Evolutionary conservation across 768 basidiomycete species (phyloP).

Genomic region (Coprinellus micaceus): DNA sequence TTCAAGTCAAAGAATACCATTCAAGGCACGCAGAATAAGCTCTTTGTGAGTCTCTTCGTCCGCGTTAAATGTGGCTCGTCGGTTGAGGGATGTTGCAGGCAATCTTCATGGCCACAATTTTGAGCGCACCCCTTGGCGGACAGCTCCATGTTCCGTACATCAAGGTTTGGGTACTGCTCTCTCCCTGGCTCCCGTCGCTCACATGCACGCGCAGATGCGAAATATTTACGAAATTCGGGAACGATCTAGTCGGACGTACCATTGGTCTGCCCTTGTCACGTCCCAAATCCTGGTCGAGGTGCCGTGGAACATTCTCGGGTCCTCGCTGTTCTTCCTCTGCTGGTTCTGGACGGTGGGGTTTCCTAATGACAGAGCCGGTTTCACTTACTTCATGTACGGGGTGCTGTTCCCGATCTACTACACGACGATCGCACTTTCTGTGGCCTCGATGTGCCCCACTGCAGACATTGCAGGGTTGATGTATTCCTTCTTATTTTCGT

Average conservation of each 20-base stretch:
- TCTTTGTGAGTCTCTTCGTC: constrained; percentile 46
- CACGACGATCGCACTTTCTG: constrained; percentile 57
- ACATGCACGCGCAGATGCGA: constrained; percentile 36
- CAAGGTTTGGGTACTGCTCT: constrained; percentile 20
- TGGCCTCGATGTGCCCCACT: constrained; percentile 58
- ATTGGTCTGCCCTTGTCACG: constrained; percentile 57
- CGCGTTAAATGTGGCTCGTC: constrained; percentile 9
- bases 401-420: constrained; percentile 63
- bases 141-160: constrained; percentile 66
- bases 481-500: constrained; percentile 57
- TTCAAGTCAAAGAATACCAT: constrained; percentile 51
- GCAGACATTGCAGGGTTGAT: constrained; percentile 57
- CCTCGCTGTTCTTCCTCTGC: constrained; percentile 59
- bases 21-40: constrained; percentile 60
- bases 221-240: constrained; percentile 66
- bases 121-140: constrained; percentile 52
- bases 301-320: constrained; percentile 63
- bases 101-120: constrained; percentile 54
- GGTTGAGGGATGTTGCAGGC: constrained; percentile 30
- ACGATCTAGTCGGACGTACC: constrained; percentile 60
- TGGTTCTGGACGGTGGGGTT: constrained; percentile 77
- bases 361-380: constrained; percentile 48
- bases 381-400: constrained; percentile 53
- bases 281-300: constrained; percentile 55
- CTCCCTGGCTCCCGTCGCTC: background rate